Percentiles rank a stretch among this genome's conserved stretches.
phyloP scores from a whole-genome alignment of 805 yeast species.

The Teunomyces pallodes region DNA sequence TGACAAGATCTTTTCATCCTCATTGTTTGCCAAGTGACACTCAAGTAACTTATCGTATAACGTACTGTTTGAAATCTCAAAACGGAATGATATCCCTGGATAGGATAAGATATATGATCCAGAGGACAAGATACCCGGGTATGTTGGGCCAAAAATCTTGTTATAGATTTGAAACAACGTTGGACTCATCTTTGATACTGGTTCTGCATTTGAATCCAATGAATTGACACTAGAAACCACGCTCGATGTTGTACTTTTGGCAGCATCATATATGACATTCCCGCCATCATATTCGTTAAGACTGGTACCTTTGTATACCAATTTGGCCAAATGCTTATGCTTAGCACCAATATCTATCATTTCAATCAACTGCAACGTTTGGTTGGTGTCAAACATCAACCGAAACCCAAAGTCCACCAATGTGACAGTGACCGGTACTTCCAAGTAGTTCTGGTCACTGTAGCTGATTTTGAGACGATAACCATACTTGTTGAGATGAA shows the following conservation, averaged over 20 bases:
- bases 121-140: constrained; percentile 44
- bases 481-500: constrained; percentile 23
- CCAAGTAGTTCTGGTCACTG: constrained; percentile 25
- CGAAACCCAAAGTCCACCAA: constrained; percentile 19
- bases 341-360: constrained; percentile 6
- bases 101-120: constrained; percentile 47
- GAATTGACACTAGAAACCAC: constrained; percentile 5
- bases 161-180: constrained; percentile 49
- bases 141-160: constrained; percentile 60
- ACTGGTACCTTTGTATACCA: constrained; percentile 31
- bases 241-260: constrained; percentile 1
- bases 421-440: constrained; percentile 31
- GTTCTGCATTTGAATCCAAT: background rate
- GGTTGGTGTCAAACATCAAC: constrained; percentile 10
- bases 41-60: constrained; percentile 8
- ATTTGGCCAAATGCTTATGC: constrained; percentile 8
- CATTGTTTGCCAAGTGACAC: constrained; percentile 1
- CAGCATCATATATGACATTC: constrained; percentile 2
- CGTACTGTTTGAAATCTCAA: constrained; percentile 24
- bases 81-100: constrained; percentile 56
- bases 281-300: constrained; percentile 24
- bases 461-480: constrained; percentile 30
- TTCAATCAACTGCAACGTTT: constrained; percentile 11
- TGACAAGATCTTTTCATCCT: constrained; percentile 25
- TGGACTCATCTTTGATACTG: constrained; percentile 1